phyloP scores from a whole-genome alignment of 2,329 filamentous ascomycete species.

The Sporothrix brasiliensis region DNA sequence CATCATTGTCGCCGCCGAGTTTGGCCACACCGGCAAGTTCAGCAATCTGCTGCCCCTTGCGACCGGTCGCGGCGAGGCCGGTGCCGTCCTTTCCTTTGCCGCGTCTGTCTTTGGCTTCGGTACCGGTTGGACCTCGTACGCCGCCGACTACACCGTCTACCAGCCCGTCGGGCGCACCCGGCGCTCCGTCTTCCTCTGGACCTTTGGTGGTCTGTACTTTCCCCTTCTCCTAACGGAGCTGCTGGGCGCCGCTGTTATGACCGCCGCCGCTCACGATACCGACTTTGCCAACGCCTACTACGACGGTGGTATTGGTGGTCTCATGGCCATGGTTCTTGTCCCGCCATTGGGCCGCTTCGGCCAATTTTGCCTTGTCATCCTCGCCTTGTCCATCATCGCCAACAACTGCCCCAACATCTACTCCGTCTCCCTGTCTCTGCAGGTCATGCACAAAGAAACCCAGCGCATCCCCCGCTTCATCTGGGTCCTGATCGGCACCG shows the following conservation, averaged over 20 bases:
- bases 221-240: constrained; percentile 75
- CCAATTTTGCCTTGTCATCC: constrained; percentile 52
- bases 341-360: constrained; percentile 51
- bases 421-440: constrained; percentile 48
- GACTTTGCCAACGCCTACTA: constrained; percentile 53
- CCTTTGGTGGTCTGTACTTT: constrained; percentile 69
- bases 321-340: constrained; percentile 52
- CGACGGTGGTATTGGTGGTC: constrained; percentile 50
- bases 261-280: constrained; percentile 60
- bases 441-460: constrained; percentile 58
- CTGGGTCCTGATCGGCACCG: constrained; percentile 61
- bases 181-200: constrained; percentile 67
- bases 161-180: constrained; percentile 52
- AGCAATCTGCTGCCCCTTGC: constrained; percentile 51
- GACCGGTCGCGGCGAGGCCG: constrained; percentile 59
- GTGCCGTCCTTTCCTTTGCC: constrained; percentile 63
- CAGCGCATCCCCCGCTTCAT: constrained; percentile 59
- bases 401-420: constrained; percentile 50
- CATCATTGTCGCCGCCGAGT: constrained; percentile 50
- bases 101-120: constrained; percentile 69
- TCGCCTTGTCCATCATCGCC: constrained; percentile 51
- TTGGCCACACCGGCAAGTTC: constrained; percentile 53
- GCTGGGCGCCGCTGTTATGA: constrained; percentile 70
- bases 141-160: constrained; percentile 61
- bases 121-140: constrained; percentile 67